Conservation (phyloP, 73 alveolate species). For the Paramecium sexaurelia region DNA sequence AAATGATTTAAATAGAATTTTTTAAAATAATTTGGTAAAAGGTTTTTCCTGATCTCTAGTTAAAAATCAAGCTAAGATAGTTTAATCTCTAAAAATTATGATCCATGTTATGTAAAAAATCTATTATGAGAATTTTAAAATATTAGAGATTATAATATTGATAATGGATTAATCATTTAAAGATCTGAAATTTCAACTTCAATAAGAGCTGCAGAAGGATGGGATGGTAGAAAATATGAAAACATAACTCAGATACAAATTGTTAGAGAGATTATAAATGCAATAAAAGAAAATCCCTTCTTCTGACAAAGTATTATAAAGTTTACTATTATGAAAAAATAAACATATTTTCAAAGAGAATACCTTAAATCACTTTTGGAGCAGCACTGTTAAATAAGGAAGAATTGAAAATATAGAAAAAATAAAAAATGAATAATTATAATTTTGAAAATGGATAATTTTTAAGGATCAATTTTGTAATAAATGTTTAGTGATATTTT, state of each 20-base stretch:
- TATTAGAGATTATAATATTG: too few species aligned
- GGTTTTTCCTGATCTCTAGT: too few species aligned
- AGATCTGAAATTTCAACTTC: constrained; percentile 48
- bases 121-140: too few species aligned
- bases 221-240: constrained; percentile 66
- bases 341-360: neutral
- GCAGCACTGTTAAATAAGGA: constrained; percentile 21
- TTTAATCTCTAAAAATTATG: too few species aligned
- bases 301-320: constrained; percentile 50
- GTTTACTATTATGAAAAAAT: constrained; percentile 29
- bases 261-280: constrained; percentile 54
- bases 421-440: neutral
- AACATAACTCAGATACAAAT: constrained; percentile 60
- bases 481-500: constrained; percentile 45
- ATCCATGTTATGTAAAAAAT: too few species aligned
- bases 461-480: constrained; percentile 44
- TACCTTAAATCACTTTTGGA: constrained; percentile 62
- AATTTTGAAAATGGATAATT: neutral
- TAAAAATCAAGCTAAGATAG: too few species aligned
- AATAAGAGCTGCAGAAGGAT: constrained; percentile 11
- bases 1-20: too few species aligned
- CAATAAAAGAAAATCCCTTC: constrained; percentile 48
- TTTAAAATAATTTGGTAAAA: too few species aligned
- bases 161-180: constrained; percentile 58
- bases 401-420: constrained; percentile 46